Conservation (phyloP, 441 rosid genomes). For the Dalechampia spathulata region DNA sequence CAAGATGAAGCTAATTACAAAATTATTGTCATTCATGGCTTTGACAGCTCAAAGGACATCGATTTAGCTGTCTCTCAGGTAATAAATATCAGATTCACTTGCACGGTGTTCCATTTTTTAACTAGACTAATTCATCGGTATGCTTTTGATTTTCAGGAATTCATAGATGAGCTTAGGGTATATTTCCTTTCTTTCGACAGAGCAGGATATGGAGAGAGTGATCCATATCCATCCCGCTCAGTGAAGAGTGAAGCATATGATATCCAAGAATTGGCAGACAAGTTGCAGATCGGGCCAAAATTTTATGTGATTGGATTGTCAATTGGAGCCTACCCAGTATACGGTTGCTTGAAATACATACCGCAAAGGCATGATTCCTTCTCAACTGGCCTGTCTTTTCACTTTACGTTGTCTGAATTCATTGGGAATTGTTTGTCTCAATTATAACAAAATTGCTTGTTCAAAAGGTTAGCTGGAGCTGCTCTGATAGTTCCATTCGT, state of each 20-base stretch:
- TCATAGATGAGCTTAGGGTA: conserved; percentile 47
- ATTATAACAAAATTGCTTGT: no score
- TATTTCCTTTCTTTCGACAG: conserved; percentile 52
- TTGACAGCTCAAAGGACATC: conserved; percentile 56
- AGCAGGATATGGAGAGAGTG: conserved; percentile 81
- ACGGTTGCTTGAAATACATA: conserved; percentile 68
- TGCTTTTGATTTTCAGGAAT: conserved; percentile 43
- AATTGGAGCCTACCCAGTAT: conserved; percentile 53
- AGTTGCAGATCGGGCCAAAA: conserved; percentile 38
- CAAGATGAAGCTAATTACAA: conserved; percentile 50
- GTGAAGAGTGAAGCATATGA: conserved; percentile 69
- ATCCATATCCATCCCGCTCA: conserved; percentile 50
- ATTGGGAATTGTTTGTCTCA: no score
- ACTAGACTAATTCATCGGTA: no score
- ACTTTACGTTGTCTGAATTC: conserved; percentile 5
- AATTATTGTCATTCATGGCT: conserved; percentile 63
- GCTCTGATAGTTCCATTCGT: conserved; percentile 68
- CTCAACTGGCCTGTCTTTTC: not conserved
- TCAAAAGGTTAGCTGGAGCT: conserved; percentile 53
- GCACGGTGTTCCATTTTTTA: no score
- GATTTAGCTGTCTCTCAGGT: conserved; percentile 46
- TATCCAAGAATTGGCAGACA: conserved; percentile 67
- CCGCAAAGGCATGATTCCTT: conserved; percentile 45
- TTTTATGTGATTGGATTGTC: conserved; percentile 64
- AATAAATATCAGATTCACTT: conserved; percentile 5